A percentile compares a stretch with the other conserved stretches of the same genome.
Evolutionary conservation across 164 flowering plant genomes (phyloP).

Genomic region (Vitis riparia): DNA sequence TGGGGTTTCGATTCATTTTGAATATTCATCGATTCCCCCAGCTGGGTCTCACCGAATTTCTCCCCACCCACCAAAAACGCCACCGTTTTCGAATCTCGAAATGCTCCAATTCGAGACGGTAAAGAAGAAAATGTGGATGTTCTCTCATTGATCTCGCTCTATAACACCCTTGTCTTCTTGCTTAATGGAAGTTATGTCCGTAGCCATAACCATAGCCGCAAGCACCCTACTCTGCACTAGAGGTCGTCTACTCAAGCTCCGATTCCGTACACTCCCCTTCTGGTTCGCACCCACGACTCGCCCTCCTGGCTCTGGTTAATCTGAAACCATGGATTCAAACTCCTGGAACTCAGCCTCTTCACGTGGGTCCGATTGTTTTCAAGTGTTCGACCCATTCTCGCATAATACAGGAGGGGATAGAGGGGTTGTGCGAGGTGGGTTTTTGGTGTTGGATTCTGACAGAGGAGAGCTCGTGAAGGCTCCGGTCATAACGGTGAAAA

Average conservation of each 20-base stretch:
- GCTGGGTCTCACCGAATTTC: conserved; percentile 9
- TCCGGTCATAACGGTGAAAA: conserved; percentile 31
- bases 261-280: conserved; percentile 46
- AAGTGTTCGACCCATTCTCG: conserved; percentile 14
- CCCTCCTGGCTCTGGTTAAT: conserved; percentile 58
- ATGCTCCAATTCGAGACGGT: conserved; percentile 43
- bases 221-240: conserved; percentile 5
- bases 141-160: conserved; percentile 22
- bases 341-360: conserved; percentile 22
- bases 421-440: conserved; percentile 27
- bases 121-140: conserved; percentile 57
- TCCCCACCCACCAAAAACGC: too few species aligned
- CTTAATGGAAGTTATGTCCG: conserved; percentile 47
- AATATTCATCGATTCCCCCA: conserved; percentile 19
- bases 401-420: conserved; percentile 10
- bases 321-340: conserved; percentile 25
- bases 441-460: conserved; percentile 53
- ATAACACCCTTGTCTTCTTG: conserved; percentile 17
- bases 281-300: conserved; percentile 83
- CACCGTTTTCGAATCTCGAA: conserved; percentile 13
- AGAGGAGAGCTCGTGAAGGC: conserved; percentile 59
- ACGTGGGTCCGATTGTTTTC: conserved; percentile 9
- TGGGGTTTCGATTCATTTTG: background rate
- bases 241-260: conserved; percentile 23
- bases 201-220: background rate